Evolutionary conservation across 139 green algal species (phyloP).

Genomic region (Coelastrella sp.): DNA sequence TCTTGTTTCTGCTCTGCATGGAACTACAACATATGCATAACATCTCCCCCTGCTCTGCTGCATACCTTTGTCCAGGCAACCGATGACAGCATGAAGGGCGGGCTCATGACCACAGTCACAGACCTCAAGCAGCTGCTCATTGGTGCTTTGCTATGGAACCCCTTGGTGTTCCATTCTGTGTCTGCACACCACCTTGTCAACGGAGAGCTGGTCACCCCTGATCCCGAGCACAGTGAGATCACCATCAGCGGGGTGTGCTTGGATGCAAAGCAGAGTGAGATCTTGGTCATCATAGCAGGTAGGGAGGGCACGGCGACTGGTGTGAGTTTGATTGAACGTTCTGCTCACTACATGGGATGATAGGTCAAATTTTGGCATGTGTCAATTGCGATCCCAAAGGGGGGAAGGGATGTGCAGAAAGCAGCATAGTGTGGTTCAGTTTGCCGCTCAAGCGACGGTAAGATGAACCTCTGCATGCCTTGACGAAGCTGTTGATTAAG

Average conservation of each 20-base stretch:
- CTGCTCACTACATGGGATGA: too few relatives aligned
- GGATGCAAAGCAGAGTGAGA: not conserved
- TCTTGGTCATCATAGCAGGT: constrained; percentile 39
- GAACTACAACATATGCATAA: too few relatives aligned
- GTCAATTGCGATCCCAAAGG: too few relatives aligned
- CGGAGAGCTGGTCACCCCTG: not conserved
- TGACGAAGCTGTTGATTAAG: too few relatives aligned
- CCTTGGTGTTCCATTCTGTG: not conserved
- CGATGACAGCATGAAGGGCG: constrained; percentile 31
- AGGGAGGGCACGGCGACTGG: not conserved
- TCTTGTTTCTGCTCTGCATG: too few relatives aligned
- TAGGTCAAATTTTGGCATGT: too few relatives aligned
- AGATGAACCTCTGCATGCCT: too few relatives aligned
- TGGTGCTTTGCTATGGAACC: constrained; percentile 34
- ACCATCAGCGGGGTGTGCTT: constrained; percentile 26
- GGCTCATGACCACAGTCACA: constrained; percentile 5
- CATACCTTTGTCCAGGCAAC: not conserved
- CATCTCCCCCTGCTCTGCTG: not conserved
- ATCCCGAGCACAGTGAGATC: constrained; percentile 19
- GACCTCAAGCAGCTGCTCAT: constrained; percentile 48
- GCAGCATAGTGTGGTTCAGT: too few relatives aligned
- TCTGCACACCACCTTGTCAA: constrained; percentile 27
- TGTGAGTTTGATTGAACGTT: too few relatives aligned
- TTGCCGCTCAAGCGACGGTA: too few relatives aligned
- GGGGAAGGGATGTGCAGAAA: too few relatives aligned